phyloP scores from a whole-genome alignment of 257 asterid genomes.

The Fraxinus pennsylvanica region DNA sequence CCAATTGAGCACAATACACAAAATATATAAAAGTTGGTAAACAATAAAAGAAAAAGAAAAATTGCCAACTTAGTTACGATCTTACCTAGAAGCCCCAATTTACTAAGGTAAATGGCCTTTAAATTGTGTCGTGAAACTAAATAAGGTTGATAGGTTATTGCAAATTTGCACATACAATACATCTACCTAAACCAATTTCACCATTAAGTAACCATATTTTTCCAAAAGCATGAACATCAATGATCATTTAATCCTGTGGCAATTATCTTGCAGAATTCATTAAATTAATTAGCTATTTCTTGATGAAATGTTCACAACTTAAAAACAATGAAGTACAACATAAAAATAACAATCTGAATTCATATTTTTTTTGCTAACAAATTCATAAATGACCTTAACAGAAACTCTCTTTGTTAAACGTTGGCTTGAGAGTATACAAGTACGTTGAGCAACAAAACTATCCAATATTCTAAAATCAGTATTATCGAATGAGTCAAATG shows the following conservation, averaged over 20 bases:
- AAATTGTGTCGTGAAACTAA: not conserved
- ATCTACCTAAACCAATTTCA: not conserved
- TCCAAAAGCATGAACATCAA: not conserved
- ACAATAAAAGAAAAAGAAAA: not conserved
- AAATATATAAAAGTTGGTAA: constrained; percentile 19
- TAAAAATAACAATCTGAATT: not conserved
- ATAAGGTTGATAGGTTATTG: not conserved
- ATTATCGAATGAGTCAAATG: not conserved
- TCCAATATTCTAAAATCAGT: not conserved
- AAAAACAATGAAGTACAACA: not conserved
- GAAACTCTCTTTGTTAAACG: not conserved
- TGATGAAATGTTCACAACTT: not conserved
- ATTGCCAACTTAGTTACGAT: constrained; percentile 40
- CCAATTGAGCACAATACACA: constrained; percentile 14
- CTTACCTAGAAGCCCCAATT: constrained; percentile 25
- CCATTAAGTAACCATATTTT: no score
- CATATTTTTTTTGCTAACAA: not conserved
- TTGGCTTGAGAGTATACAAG: not conserved
- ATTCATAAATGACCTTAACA: not conserved
- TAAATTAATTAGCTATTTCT: not conserved
- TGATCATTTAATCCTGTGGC: not conserved
- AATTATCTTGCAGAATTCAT: no score
- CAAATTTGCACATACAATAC: not conserved
- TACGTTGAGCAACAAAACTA: not conserved
- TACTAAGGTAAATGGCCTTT: not conserved